Base-by-base conservation (phyloP, 768 basidiomycete genomes). In the Tricholoma furcatifolium region DNA sequence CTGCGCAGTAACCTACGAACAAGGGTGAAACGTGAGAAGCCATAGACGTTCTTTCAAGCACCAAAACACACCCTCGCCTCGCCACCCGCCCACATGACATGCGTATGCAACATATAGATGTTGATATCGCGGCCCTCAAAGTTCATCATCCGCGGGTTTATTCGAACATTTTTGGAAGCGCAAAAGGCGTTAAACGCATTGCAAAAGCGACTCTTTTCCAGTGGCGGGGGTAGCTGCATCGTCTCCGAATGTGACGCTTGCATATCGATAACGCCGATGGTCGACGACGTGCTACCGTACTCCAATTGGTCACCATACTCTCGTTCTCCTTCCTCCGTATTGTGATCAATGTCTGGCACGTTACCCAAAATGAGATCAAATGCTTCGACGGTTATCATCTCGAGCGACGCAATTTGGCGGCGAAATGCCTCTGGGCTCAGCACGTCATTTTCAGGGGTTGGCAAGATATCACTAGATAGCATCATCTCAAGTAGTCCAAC, bases 11-110 rank as follows among this genome's bases (percentile, higher is more conserved):
- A 85, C 79, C 85, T 87, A 48, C n/a, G 21, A 41, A 39, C 12
- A 47, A 7, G 9, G 21, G 4, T 12, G 2, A 36, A 5, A 36
- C 12, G 5, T 3, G 35, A 43, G 23, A 14, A 40, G 23, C 34
- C 6, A n/a, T n/a, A n/a, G n/a, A n/a, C n/a, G n/a, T n/a, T 43
- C 24, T 1, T 1, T 44, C 36, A 53, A 50, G 14, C 23, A n/a
- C 14, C 18, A 34, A 20, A 6, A 69, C 73, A 61, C 60, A 84
- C 85, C 53, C 74, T 75, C 14, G 50, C 34, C 39, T 62, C 57
- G 31, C 86, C 87, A 48, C 82, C 83, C 62, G 82, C 80, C 31
- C 67, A 72, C 66, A 86, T 76, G 24, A 89, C 86, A 43, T 76
- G 66, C 44, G 67, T 65, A 61, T 90, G 87, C 39, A 91, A 66